Conservation (phyloP, 2,329 filamentous ascomycete genomes). For the Plectosphaerella cucumerina region DNA sequence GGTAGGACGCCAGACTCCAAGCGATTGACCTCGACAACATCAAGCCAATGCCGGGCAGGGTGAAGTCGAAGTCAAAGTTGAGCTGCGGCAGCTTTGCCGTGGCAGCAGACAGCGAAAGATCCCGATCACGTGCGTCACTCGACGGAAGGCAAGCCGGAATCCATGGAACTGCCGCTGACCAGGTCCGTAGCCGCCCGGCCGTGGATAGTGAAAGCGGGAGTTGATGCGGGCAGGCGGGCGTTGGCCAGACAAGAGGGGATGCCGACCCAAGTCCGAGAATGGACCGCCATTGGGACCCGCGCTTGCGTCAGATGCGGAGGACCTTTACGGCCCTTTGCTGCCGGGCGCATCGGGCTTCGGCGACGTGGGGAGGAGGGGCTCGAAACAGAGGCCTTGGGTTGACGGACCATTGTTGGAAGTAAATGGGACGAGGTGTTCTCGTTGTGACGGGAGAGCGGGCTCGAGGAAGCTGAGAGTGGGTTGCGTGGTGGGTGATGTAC, state of each 20-base stretch:
- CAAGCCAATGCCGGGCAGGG: no score
- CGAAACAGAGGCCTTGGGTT: neutral
- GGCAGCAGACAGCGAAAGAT: no score
- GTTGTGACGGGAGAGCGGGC: neutral
- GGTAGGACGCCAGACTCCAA: no score
- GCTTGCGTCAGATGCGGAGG: neutral
- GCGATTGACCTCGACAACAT: no score
- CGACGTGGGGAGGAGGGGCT: neutral
- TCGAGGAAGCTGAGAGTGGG: neutral
- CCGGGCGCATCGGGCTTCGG: neutral
- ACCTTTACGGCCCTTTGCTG: neutral
- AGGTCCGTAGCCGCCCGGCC: no score
- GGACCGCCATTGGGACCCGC: neutral
- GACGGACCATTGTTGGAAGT: neutral
- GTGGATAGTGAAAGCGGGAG: no score
- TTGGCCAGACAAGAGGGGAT: neutral
- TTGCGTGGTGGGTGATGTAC: neutral
- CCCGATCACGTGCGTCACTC: no score
- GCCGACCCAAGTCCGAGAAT: neutral
- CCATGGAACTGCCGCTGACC: no score
- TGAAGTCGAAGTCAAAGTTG: no score
- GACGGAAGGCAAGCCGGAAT: no score
- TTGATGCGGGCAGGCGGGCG: no score
- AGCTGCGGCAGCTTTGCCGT: no score
- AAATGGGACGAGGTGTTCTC: neutral